Base-by-base conservation (phyloP, 2,329 filamentous ascomycete species). In the Neocatenulostroma microsporum region DNA sequence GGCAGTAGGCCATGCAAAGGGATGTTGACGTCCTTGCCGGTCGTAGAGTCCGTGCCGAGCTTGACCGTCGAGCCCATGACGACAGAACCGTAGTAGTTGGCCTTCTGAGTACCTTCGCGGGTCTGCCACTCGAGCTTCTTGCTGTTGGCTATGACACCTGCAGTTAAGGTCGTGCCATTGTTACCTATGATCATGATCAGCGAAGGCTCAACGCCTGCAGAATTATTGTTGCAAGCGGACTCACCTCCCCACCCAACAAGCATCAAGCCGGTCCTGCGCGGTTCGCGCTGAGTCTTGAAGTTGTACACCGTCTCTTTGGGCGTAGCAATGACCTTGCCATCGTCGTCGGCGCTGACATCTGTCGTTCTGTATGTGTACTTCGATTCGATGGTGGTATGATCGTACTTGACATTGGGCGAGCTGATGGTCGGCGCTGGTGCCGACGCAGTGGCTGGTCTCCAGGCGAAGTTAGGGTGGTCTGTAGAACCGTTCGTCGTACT, bases 11-110 rank as follows among this genome's bases (percentile, higher is more conserved):
- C 78, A 61, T 89, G 85, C 73, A 98, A 94, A 47, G 91, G 89
- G 53, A 98, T 84, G 68, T 96, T 94, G 68, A 98, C 78, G 58
- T 98, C 91, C 66, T 83, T 75, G 55, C 76, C 78, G 43, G 86
- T 93, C 66, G 82, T 77, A 55, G 78, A 73, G 56, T 96, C 86
- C 29, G 82, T 84, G 40, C 91, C 91, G 44, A 98, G 81, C 76
- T 96, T 98, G 69, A 95, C 80, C 49, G 91, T 98, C 14, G 91
- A 96, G 47, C 82, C 76, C 91, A 98, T 96, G 65, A 96, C 78
- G 53, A 96, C 78, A 39, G 91, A 98, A 56, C 91, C 91, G 63
- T 95, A 98, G 77, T 96, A 98, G 70, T 98, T 98, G 66, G 91
- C 82, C 48, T 76, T 71, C 47, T 79, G 85, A 50, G 76, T 69